Evolutionary conservation across 2,329 filamentous ascomycete species (phyloP), one percentile per base, ranked within the genome.

Genomic region (Escovopsis sp.): DNA sequence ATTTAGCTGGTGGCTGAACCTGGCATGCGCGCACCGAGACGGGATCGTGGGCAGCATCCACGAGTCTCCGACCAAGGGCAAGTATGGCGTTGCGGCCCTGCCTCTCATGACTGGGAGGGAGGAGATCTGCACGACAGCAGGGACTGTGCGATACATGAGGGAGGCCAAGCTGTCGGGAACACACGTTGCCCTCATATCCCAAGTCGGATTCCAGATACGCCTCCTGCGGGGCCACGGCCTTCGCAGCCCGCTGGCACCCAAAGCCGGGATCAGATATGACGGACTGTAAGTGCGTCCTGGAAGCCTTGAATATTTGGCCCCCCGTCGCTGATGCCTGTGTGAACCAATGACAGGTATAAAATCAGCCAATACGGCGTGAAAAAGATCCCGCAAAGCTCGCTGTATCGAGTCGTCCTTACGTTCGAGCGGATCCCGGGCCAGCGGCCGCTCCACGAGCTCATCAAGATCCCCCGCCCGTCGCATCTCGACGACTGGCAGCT

Each of bases 401-500:
- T 61, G 4, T 64, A 71, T 51, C 60, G 61, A 7, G 57, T 72
- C 26, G 62, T 63, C 26, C 50, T 77, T 18, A 65, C 57, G 0
- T 57, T 77, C 3, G 64, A 73, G 47, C 64, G 68, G 19, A 58
- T 63, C 7, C 39, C 55, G 0, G 59, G 57, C 10, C 69, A 74
- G 48, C 57, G 44, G 2, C 48, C 66, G 2, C 57, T 73, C 46
- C 54, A 64, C 7, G 58, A 66, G 6, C 48, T 75, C 8, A 47
- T 54, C n/a, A 44, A 49, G n/a, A 60, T 73, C 11, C 73, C 73
- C 0, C 61, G 54, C 10, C 72, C 73, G 2, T 73, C 71, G 2
- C 69, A 77, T 51, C 48, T 73, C 6, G 74, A 77, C 45, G 72
- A 77, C 45, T 77, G 70, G 72, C 45, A 58, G 2, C 50, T 73